Percentiles rank a stretch among this genome's conserved stretches.
phyloP scores from a whole-genome alignment of 1,139 yeast species.

The Debaryomyces singareniensis region DNA sequence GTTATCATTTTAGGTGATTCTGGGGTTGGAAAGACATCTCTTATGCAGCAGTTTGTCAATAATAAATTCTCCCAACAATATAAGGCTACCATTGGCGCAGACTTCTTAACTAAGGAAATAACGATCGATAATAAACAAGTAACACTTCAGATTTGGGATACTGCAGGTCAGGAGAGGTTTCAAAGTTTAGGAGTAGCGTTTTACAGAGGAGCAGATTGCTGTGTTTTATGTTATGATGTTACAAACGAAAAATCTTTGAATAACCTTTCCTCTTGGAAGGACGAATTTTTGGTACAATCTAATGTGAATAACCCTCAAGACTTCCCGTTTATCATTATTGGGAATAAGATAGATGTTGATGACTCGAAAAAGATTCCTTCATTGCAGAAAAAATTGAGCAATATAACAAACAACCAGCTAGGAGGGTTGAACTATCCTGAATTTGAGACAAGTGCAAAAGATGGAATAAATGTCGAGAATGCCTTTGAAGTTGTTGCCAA shows the following conservation, averaged over 20 bases:
- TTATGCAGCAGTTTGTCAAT: conserved; percentile 94
- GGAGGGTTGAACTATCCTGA: conserved; percentile 80
- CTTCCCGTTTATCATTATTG: conserved; percentile 91
- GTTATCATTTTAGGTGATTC: conserved; percentile 95
- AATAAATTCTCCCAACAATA: conserved; percentile 93
- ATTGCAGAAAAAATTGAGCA: conserved; percentile 72
- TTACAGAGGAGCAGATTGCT: conserved; percentile 97
- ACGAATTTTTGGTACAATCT: conserved; percentile 90
- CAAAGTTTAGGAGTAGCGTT: conserved; percentile 96
- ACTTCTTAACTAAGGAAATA: conserved; percentile 88
- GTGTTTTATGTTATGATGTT: conserved; percentile 92
- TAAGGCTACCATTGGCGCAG: conserved; percentile 98
- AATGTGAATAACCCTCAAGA: conserved; percentile 90
- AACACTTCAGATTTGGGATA: conserved; percentile 93
- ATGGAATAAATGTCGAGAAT: conserved; percentile 86
- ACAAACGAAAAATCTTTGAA: conserved; percentile 91
- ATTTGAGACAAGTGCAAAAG: conserved; percentile 92
- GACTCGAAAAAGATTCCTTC: conserved; percentile 82
- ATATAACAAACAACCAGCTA: conserved; percentile 70
- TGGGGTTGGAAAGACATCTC: conserved; percentile 95
- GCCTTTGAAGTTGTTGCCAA: conserved; percentile 96
- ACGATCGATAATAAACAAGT: conserved; percentile 75
- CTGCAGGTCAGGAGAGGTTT: conserved; percentile 98
- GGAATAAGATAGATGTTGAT: conserved; percentile 92
- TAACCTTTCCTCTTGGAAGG: conserved; percentile 87